A percentile compares a stretch with the other conserved stretches of the same genome.
Evolutionary conservation across 768 basidiomycete genomes (phyloP).

Genomic region (Boletus edulis): DNA sequence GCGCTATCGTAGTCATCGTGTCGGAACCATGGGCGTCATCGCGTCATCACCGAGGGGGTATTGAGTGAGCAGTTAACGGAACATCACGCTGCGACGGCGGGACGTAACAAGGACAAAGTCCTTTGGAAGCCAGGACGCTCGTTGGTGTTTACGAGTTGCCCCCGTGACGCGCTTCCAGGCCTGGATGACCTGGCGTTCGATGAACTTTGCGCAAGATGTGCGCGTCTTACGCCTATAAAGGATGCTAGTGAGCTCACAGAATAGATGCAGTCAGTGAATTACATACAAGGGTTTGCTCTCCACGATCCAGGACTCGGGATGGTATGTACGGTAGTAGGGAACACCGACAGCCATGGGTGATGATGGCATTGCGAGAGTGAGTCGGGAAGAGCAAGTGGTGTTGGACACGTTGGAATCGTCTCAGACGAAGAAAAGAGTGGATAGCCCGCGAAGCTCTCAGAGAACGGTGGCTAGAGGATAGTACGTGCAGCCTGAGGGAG

Average conservation of each 20-base stretch:
- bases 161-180: constrained; percentile 63
- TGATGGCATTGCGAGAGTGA: constrained; percentile 6
- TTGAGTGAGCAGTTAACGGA: constrained; percentile 22
- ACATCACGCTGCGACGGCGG: constrained; percentile 51
- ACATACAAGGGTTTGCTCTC: constrained; percentile 27
- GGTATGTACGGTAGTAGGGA: constrained; percentile 11
- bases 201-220: constrained; percentile 40
- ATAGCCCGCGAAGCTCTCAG: constrained; percentile 21
- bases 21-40: constrained; percentile 14
- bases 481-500: not conserved
- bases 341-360: constrained; percentile 1
- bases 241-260: not conserved
- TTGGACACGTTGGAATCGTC: constrained; percentile 16
- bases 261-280: not conserved
- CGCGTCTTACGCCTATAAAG: constrained; percentile 21
- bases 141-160: constrained; percentile 47
- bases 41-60: not conserved
- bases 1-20: constrained; percentile 12
- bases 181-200: constrained; percentile 58
- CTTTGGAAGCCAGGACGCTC: constrained; percentile 51
- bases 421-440: constrained; percentile 29
- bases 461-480: constrained; percentile 13
- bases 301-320: constrained; percentile 25
- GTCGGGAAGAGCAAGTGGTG: not conserved
- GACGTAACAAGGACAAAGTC: constrained; percentile 63